Base-by-base conservation (phyloP, 768 basidiomycete genomes). In the Tulasnella calospora region DNA sequence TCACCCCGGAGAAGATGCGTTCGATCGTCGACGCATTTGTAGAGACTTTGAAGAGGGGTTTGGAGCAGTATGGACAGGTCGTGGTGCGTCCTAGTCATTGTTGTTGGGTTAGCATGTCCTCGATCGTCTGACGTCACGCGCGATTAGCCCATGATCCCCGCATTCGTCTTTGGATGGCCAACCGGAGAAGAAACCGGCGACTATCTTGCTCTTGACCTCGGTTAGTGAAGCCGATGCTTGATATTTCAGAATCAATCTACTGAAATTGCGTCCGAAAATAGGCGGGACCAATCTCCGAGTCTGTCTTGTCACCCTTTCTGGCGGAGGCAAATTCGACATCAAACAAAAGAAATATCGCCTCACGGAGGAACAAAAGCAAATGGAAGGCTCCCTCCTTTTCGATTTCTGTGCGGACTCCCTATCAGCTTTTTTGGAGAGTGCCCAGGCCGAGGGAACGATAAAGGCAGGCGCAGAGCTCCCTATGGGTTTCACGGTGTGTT, bases 231-330 rank as follows among this genome's bases (percentile, higher is more conserved):
- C 41, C n/a, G 33, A 40, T 0, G 40, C 71, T 9, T 67, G 41
- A 67, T 46, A 44, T 21, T 40, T 51, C 35, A 41, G 13, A 19
- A 10, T 57, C 15, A 78, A 71, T 76, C 78, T 47, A 73, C 74
- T 67, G 44, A 44, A 71, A 61, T 51, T 69, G 21, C 70, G 3
- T n/a, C 38, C 41, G 71, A n/a, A 70, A 69, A 74, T 79, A 94
- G 94, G 94, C 74, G 96, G 96, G 44, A 99, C 97, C 33, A 99
- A 99, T 83, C 89, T 99, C n/a, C 95, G 98, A 67, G 98, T 98
- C 67, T 99, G 98, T 85, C 92, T 98, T 67, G 97, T 99, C 73
- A 93, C 91, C 38, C 87, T 99, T 2, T 90, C 93, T 81, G 98
- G 98, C 35, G 89, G 91, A 13, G 97, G 98, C 79, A 96, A 97